Conservation (phyloP, 2,329 filamentous ascomycete genomes). For the Exophiala spinifera region DNA sequence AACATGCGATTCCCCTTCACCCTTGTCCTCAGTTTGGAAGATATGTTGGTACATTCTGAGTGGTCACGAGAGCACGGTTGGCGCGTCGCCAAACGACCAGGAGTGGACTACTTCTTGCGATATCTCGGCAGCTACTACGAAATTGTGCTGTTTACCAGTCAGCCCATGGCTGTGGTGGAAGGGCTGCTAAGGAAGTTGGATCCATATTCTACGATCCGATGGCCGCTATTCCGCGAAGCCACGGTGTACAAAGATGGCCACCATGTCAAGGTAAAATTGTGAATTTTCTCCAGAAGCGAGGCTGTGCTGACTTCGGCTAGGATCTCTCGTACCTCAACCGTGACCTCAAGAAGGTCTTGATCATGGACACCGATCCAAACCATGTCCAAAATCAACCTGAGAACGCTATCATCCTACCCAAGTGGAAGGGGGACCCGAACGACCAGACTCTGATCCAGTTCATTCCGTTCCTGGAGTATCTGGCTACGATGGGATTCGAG, state of each 20-base stretch:
- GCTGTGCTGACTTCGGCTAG: constrained; percentile 45
- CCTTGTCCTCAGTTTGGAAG: constrained; percentile 85
- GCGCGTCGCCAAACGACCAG: constrained; percentile 90
- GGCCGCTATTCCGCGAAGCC: constrained; percentile 93
- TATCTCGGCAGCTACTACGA: constrained; percentile 99
- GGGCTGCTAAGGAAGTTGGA: constrained; percentile 90
- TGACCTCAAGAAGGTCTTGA: constrained; percentile 89
- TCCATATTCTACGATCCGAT: constrained; percentile 91
- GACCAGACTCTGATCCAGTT: constrained; percentile 84
- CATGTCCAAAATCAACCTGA: constrained; percentile 91
- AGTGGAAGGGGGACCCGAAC: constrained; percentile 79
- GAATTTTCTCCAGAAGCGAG: neutral
- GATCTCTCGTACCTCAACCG: constrained; percentile 98
- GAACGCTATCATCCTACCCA: constrained; percentile 86
- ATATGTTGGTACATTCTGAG: constrained; percentile 89
- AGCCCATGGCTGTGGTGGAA: constrained; percentile 79
- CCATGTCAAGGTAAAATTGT: constrained; percentile 77
- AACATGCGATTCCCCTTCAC: constrained; percentile 84
- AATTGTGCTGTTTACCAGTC: constrained; percentile 88
- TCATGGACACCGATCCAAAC: constrained; percentile 79
- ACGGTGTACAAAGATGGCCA: constrained; percentile 95
- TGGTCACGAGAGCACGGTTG: constrained; percentile 94
- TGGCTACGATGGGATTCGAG: constrained; percentile 86
- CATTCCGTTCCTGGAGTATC: constrained; percentile 96
- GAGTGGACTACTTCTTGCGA: constrained; percentile 93